Conservation (phyloP, 805 yeast genomes). For the Sugiyamaella boreocaroliniensis region DNA sequence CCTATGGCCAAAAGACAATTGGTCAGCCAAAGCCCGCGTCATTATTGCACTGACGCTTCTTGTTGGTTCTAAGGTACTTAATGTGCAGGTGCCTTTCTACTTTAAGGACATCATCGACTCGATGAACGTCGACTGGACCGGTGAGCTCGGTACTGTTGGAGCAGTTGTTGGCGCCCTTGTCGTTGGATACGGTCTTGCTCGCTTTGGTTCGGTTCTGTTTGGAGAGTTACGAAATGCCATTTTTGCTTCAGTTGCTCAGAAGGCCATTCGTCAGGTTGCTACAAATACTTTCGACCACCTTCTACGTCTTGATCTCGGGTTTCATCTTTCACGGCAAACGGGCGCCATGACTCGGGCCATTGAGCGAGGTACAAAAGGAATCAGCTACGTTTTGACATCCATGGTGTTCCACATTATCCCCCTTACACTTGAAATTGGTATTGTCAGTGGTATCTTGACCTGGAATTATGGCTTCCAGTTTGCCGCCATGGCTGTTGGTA, state of each 20-base stretch:
- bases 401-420: slow-evolving; percentile 98
- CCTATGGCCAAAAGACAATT: slow-evolving; percentile 33
- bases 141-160: slow-evolving; percentile 57
- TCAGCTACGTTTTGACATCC: slow-evolving; percentile 83
- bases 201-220: slow-evolving; percentile 89
- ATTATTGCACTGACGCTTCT: slow-evolving; percentile 65
- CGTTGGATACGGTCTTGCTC: slow-evolving; percentile 84
- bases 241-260: slow-evolving; percentile 91
- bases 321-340: slow-evolving; percentile 86
- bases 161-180: slow-evolving; percentile 61
- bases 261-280: slow-evolving; percentile 87
- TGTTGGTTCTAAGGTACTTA: slow-evolving; percentile 73
- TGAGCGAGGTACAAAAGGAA: slow-evolving; percentile 97
- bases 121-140: slow-evolving; percentile 85
- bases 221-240: slow-evolving; percentile 94
- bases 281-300: slow-evolving; percentile 79
- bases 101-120: slow-evolving; percentile 83
- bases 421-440: slow-evolving; percentile 80
- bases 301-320: slow-evolving; percentile 75
- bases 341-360: slow-evolving; percentile 96
- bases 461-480: slow-evolving; percentile 85
- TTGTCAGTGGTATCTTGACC: slow-evolving; percentile 89
- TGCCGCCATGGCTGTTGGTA: slow-evolving; percentile 80
- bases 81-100: slow-evolving; percentile 93
- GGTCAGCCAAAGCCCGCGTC: slow-evolving; percentile 56